Percentiles rank a stretch among this genome's conserved stretches.
These are phyloP conservation scores for Microcyclosporella mali DNA, from an alignment of 2,329 filamentous ascomycete genomes.

Conservation along the genomic window DNA sequence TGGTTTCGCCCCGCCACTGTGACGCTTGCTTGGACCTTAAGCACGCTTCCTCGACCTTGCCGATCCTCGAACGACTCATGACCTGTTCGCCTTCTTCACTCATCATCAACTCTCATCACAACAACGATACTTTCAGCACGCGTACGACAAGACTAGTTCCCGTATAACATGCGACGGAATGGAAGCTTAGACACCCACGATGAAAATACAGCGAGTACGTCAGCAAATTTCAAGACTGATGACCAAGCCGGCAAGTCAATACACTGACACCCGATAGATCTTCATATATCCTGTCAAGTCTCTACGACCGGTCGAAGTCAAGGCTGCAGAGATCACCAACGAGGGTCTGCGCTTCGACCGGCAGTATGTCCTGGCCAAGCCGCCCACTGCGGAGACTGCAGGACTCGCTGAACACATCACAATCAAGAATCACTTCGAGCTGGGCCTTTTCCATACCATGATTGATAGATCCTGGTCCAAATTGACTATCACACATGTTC, in stretches of 20 bases:
- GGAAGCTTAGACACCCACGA: slow-evolving; percentile 5
- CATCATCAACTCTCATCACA: no score
- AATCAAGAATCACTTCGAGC: slow-evolving; percentile 31
- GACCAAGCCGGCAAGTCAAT: not conserved
- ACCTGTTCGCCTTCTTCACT: no score
- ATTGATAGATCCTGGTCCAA: slow-evolving; percentile 31
- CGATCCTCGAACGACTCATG: no score
- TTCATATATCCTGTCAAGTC: slow-evolving; percentile 33
- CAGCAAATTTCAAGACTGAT: slow-evolving; percentile 1
- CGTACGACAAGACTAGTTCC: no score
- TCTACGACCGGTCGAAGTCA: slow-evolving; percentile 29
- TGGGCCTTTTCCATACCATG: slow-evolving; percentile 29
- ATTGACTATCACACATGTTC: slow-evolving; percentile 30
- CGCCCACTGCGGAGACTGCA: slow-evolving; percentile 23
- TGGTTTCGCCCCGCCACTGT: no score
- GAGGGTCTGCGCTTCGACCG: slow-evolving; percentile 31
- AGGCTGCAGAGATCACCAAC: slow-evolving; percentile 31
- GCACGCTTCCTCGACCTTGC: no score
- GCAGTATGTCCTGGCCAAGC: slow-evolving; percentile 32
- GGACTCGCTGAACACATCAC: slow-evolving; percentile 31
- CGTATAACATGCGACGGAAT: no score
- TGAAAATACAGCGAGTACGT: slow-evolving; percentile 30
- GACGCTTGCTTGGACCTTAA: no score
- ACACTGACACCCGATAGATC: slow-evolving; percentile 15
- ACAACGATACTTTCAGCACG: no score